phyloP scores from a whole-genome alignment of 176 grass and related monocot species.

The Thinopyrum elongatum region DNA sequence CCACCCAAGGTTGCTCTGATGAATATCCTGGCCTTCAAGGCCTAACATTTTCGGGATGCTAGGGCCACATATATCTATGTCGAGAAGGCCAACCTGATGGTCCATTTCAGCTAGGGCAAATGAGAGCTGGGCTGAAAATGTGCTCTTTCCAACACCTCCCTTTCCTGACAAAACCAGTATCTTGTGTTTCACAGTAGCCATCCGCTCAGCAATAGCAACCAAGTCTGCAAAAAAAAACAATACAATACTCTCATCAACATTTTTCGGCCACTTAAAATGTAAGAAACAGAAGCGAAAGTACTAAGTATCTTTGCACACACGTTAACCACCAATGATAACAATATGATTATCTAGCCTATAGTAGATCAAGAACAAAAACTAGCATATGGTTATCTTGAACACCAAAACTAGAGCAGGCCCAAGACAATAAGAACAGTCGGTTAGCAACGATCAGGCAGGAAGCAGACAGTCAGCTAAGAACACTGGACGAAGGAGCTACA shows the following conservation, averaged over 20 bases:
- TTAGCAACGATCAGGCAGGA: not conserved
- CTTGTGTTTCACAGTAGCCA: slow-evolving; percentile 79
- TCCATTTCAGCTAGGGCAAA: slow-evolving; percentile 66
- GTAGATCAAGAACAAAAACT: not conserved
- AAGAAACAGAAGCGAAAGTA: not conserved
- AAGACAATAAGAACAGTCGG: not conserved
- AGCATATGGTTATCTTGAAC: not conserved
- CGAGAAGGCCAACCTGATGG: slow-evolving; percentile 64
- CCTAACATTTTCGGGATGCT: slow-evolving; percentile 79
- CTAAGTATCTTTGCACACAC: not conserved
- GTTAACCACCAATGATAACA: not conserved
- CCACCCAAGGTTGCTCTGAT: slow-evolving; percentile 89
- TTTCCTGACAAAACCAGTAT: slow-evolving; percentile 82
- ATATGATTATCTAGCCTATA: not conserved
- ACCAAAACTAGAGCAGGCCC: not conserved
- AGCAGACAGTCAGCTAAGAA: not conserved
- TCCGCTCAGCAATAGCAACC: slow-evolving; percentile 69
- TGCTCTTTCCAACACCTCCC: slow-evolving; percentile 78
- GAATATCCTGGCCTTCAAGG: slow-evolving; percentile 71
- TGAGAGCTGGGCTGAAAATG: slow-evolving; percentile 69
- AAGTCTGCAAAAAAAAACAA: slow-evolving; percentile 55
- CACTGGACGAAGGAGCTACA: not conserved
- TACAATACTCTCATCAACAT: not conserved
- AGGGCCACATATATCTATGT: slow-evolving; percentile 76
- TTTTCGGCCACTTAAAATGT: not conserved